A percentile compares a stretch with the other conserved stretches of the same genome.
Evolutionary conservation across 2,329 filamentous ascomycete genomes (phyloP).

Genomic region (Fulvia fulva): DNA sequence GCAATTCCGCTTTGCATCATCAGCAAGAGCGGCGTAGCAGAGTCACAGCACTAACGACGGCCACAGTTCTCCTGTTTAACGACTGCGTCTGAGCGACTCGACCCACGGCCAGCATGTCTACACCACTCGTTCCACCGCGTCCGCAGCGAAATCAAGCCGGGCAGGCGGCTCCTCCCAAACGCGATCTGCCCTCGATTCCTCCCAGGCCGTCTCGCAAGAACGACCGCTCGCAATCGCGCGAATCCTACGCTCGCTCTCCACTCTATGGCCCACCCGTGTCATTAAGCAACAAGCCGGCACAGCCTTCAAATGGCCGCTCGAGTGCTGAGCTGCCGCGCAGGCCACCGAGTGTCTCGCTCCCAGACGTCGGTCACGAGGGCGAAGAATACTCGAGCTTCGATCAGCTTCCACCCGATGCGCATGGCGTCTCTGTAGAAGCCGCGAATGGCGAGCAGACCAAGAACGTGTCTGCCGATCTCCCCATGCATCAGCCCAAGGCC

Average conservation of each 20-base stretch:
- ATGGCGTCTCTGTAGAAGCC: conserved; percentile 26
- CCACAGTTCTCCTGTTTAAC: not conserved
- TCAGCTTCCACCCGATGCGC: conserved; percentile 36
- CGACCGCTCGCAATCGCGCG: conserved; percentile 73
- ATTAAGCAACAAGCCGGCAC: conserved; percentile 30
- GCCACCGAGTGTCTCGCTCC: conserved; percentile 70
- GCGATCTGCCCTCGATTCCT: conserved; percentile 67
- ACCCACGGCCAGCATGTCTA: conserved; percentile 42
- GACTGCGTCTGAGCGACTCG: not conserved
- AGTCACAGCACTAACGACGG: conserved; percentile 3
- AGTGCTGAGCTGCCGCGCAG: conserved; percentile 52
- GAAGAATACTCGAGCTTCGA: conserved; percentile 72
- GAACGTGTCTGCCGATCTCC: conserved; percentile 73
- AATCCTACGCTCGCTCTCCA: conserved; percentile 80
- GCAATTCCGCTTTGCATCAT: not conserved
- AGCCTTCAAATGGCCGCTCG: conserved; percentile 42
- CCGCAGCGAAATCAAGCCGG: conserved; percentile 52
- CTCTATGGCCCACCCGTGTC: conserved; percentile 65
- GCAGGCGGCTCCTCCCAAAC: conserved; percentile 38
- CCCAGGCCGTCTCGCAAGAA: conserved; percentile 71
- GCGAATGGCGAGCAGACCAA: conserved; percentile 46
- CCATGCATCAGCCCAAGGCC: conserved; percentile 84
- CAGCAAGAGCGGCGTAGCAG: conserved; percentile 1
- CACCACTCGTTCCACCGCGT: conserved; percentile 59
- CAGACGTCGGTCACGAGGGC: conserved; percentile 78